Evolutionary conservation across 345 rosid genomes (phyloP).

Genomic region (Anastatica hierochuntica): DNA sequence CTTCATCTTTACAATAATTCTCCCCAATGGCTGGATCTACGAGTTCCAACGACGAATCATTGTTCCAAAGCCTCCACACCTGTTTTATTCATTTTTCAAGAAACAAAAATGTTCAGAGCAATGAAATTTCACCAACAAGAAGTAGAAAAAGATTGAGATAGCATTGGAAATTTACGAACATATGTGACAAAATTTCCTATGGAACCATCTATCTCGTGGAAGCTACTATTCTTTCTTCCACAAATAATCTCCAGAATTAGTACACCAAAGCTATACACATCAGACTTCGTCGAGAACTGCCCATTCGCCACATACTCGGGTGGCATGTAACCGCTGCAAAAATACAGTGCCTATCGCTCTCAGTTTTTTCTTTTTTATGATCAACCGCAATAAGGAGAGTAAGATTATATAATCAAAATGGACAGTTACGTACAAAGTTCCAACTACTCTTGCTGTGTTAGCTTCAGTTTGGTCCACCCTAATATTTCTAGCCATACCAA

Average conservation of each 20-base stretch:
- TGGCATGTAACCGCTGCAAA: too few relatives aligned
- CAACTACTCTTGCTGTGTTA: constrained; percentile 8
- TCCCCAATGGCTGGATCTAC: too few relatives aligned
- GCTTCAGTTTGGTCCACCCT: constrained; percentile 9
- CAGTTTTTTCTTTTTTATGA: too few relatives aligned
- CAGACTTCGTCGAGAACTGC: too few relatives aligned
- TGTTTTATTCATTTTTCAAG: background rate
- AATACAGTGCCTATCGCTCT: background rate
- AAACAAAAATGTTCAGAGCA: background rate
- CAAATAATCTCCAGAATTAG: too few relatives aligned
- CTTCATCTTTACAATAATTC: too few relatives aligned
- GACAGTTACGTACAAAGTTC: constrained; percentile 14
- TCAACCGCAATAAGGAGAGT: background rate
- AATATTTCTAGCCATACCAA: constrained; percentile 12
- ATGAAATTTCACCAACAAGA: background rate
- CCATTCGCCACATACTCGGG: too few relatives aligned
- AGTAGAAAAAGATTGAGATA: background rate
- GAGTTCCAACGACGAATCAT: too few relatives aligned
- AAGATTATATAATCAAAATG: background rate
- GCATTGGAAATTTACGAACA: background rate
- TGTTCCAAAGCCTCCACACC: too few relatives aligned
- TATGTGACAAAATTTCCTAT: constrained; percentile 14
- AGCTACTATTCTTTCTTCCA: too few relatives aligned
- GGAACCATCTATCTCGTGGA: background rate
- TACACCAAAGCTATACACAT: too few relatives aligned